Evolutionary conservation across 2,329 filamentous ascomycete species (phyloP).

Genomic region (Ophiosphaerella narmari): DNA sequence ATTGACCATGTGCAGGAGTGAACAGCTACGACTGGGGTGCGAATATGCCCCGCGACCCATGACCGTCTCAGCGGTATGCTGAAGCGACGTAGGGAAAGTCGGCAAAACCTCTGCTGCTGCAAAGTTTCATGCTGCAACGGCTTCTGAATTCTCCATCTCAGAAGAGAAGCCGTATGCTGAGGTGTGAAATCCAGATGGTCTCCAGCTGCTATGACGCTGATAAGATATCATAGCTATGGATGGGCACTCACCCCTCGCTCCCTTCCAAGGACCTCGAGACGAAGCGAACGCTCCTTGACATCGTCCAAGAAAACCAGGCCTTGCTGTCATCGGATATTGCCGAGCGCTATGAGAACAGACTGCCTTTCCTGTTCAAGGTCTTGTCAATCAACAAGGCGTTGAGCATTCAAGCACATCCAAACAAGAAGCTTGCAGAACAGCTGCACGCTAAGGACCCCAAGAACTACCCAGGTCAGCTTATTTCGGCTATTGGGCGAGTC

Average conservation of each 20-base stretch:
- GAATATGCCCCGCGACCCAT: slow-evolving; percentile 32
- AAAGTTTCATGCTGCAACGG: slow-evolving; percentile 84
- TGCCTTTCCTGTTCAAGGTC: slow-evolving; percentile 98
- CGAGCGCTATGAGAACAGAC: slow-evolving; percentile 75
- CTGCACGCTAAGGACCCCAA: slow-evolving; percentile 84
- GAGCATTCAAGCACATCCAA: slow-evolving; percentile 95
- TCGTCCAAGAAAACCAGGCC: slow-evolving; percentile 83
- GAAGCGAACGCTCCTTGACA: slow-evolving; percentile 81
- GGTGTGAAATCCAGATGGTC: slow-evolving; percentile 52
- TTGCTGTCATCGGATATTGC: slow-evolving; percentile 76
- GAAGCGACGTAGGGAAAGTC: slow-evolving; percentile 69
- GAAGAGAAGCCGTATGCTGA: slow-evolving; percentile 93
- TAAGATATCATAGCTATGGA: slow-evolving; percentile 76
- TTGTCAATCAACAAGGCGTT: slow-evolving; percentile 94
- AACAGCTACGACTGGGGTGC: slow-evolving; percentile 98
- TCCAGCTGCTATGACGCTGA: slow-evolving; percentile 21
- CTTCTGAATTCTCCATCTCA: slow-evolving; percentile 76
- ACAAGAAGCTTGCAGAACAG: slow-evolving; percentile 90
- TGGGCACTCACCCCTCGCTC: slow-evolving; percentile 96
- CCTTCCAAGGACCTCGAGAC: slow-evolving; percentile 88
- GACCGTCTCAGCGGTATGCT: slow-evolving; percentile 27
- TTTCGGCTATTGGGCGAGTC: background rate
- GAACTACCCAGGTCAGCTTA: slow-evolving; percentile 76
- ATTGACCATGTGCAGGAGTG: slow-evolving; percentile 65
- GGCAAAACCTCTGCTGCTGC: slow-evolving; percentile 86